Conservation (phyloP, 352 stramenopile genomes). For the Phytophthora sojae region DNA sequence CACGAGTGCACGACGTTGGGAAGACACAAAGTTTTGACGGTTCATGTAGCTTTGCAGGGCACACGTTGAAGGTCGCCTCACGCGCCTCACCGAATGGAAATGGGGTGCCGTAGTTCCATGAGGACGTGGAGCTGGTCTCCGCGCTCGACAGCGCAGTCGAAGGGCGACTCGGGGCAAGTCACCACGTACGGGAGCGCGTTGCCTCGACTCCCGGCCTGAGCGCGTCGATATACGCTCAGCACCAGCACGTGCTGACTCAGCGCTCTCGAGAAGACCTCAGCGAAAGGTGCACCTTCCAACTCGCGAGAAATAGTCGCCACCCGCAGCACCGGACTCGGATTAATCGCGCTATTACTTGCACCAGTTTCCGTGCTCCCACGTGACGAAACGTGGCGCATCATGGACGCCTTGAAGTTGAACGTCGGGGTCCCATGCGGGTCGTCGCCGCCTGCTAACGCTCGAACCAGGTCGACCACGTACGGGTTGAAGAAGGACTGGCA, state of each 20-base stretch:
- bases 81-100: slow-evolving; percentile 14
- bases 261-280: slow-evolving; percentile 46
- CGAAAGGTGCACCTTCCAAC: slow-evolving; percentile 49
- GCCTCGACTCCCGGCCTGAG: slow-evolving; percentile 40
- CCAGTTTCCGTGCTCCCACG: background rate
- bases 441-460: slow-evolving; percentile 55
- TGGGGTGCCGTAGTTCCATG: slow-evolving; percentile 27
- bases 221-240: slow-evolving; percentile 56
- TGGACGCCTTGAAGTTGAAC: slow-evolving; percentile 16
- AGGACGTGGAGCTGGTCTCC: slow-evolving; percentile 57
- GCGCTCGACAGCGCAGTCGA: slow-evolving; percentile 38
- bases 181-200: slow-evolving; percentile 66
- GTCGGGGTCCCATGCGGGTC: slow-evolving; percentile 11
- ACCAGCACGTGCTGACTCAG: slow-evolving; percentile 54
- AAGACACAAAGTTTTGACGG: slow-evolving; percentile 1
- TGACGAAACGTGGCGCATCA: slow-evolving; percentile 23
- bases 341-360: background rate
- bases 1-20: slow-evolving; percentile 20
- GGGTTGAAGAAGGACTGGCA: slow-evolving; percentile 83
- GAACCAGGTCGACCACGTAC: slow-evolving; percentile 69
- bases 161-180: slow-evolving; percentile 51
- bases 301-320: slow-evolving; percentile 38
- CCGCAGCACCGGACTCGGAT: slow-evolving; percentile 41
- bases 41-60: background rate
- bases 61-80: background rate